These are phyloP conservation scores for Mortierella sp. DNA, from an alignment of 371 early-diverging fungal species.

Conservation along the genomic window DNA sequence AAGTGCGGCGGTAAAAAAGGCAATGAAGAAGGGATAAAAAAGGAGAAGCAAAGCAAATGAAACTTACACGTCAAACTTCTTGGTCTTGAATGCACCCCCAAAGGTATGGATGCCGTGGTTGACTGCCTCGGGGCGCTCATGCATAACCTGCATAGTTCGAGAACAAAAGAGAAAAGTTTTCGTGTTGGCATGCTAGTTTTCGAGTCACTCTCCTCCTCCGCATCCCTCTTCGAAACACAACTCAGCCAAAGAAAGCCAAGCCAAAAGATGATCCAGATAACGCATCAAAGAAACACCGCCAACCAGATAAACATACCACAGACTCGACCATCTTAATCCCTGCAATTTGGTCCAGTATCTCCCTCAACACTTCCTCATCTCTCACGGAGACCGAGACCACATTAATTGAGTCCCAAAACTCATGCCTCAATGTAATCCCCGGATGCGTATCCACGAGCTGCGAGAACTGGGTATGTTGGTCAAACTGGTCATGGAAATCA, in stretches of 20 bases:
- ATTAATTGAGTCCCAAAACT: conserved; percentile 51
- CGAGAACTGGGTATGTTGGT: conserved; percentile 29
- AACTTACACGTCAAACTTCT: conserved; percentile 23
- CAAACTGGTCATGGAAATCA: conserved; percentile 49
- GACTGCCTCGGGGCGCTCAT: conserved; percentile 39
- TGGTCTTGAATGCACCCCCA: conserved; percentile 9
- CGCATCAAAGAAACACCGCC: not conserved
- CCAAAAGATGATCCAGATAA: not conserved
- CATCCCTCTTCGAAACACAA: not conserved
- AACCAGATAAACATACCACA: conserved; percentile 18
- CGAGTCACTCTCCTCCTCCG: not conserved
- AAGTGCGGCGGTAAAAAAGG: not conserved
- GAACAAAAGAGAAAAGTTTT: not conserved
- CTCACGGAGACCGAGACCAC: conserved; percentile 36
- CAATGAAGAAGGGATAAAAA: not conserved
- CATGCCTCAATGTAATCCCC: conserved; percentile 41
- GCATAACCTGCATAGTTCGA: conserved; percentile 29
- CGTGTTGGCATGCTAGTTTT: not conserved
- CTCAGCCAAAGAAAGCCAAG: too few relatives aligned
- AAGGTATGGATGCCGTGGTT: not conserved
- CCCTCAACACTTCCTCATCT: conserved; percentile 29
- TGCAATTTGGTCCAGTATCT: conserved; percentile 28
- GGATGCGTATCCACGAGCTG: conserved; percentile 31
- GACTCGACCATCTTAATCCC: conserved; percentile 54
- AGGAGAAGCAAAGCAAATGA: not conserved